Evolutionary conservation across 2,329 filamentous ascomycete genomes (phyloP).

Genomic region (Sarocladium strictum): DNA sequence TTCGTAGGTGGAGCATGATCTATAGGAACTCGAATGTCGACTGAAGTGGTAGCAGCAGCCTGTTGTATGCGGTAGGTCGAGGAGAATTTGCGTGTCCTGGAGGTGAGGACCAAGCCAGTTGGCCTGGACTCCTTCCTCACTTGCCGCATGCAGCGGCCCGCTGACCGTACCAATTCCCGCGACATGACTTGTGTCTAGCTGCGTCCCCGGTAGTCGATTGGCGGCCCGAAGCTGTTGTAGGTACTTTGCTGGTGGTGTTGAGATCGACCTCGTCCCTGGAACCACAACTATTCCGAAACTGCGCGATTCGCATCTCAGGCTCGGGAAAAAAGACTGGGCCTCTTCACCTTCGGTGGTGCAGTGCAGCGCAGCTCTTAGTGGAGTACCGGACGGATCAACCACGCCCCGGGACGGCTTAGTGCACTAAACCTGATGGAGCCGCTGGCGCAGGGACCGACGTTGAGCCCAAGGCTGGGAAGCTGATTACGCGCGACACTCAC

Average conservation of each 20-base stretch:
- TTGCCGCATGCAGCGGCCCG: slow-evolving; percentile 20
- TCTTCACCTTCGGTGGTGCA: not conserved
- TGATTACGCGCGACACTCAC: slow-evolving; percentile 19
- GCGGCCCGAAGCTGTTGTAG: not conserved
- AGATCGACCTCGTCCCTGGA: not conserved
- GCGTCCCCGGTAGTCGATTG: not conserved
- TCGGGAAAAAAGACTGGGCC: slow-evolving; percentile 7
- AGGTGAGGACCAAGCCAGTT: slow-evolving; percentile 8
- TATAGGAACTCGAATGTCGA: slow-evolving; percentile 25
- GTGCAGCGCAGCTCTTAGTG: not conserved
- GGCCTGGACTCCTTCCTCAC: slow-evolving; percentile 15
- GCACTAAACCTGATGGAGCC: not conserved
- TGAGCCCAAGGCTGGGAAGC: slow-evolving; percentile 6
- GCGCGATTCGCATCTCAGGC: not conserved
- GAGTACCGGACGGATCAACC: slow-evolving; percentile 3
- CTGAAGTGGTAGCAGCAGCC: slow-evolving; percentile 18
- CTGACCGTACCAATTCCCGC: slow-evolving; percentile 13
- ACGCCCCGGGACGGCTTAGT: not conserved
- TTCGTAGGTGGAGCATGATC: slow-evolving; percentile 61
- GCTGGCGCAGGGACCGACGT: not conserved
- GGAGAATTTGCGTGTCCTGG: slow-evolving; percentile 20
- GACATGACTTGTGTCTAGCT: slow-evolving; percentile 15
- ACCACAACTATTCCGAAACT: not conserved
- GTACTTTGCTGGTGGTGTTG: not conserved
- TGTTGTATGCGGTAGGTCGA: slow-evolving; percentile 18